Evolutionary conservation across 2,329 filamentous ascomycete genomes (phyloP).

Genomic region (Aspergillus sp.): DNA sequence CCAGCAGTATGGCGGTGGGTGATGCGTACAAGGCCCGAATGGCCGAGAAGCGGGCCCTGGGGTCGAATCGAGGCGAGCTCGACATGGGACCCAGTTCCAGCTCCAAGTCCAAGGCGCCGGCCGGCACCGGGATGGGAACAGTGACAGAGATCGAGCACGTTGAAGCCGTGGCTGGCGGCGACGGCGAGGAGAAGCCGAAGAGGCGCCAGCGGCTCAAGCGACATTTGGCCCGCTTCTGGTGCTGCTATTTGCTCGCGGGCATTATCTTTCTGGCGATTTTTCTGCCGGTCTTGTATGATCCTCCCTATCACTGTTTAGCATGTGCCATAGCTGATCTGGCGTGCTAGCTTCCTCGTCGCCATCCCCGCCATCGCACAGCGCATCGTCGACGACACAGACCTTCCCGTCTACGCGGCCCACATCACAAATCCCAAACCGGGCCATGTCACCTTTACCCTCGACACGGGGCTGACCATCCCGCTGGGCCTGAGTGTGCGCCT

Average conservation of each 20-base stretch:
- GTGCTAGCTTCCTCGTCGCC: slow-evolving; percentile 27
- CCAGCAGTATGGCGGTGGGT: slow-evolving; percentile 18
- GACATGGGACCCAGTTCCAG: not conserved
- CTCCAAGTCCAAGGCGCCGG: not conserved
- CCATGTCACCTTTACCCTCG: slow-evolving; percentile 26
- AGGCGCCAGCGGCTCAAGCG: slow-evolving; percentile 7
- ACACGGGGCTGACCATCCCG: slow-evolving; percentile 26
- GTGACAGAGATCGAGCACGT: slow-evolving; percentile 17
- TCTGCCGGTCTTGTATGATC: slow-evolving; percentile 28
- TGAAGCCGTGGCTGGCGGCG: slow-evolving; percentile 6
- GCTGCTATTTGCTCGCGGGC: slow-evolving; percentile 24
- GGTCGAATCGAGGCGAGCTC: slow-evolving; percentile 4
- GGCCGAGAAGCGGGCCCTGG: slow-evolving; percentile 8
- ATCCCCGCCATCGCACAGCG: slow-evolving; percentile 31
- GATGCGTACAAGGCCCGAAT: slow-evolving; percentile 15
- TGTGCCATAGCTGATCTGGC: not conserved
- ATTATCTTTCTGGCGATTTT: slow-evolving; percentile 32
- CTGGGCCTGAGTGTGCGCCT: slow-evolving; percentile 22
- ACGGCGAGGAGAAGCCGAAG: slow-evolving; percentile 4
- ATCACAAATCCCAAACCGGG: slow-evolving; percentile 27
- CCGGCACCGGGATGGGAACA: not conserved
- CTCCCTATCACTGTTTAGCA: not conserved
- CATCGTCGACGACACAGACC: slow-evolving; percentile 27
- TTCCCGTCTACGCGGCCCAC: slow-evolving; percentile 27
- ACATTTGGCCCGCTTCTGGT: slow-evolving; percentile 29